A percentile compares a stretch with the other conserved stretches of the same genome.
These are phyloP conservation scores for Fusarium nematophilum DNA, from an alignment of 2,329 filamentous ascomycete species.

Conservation along the genomic window DNA sequence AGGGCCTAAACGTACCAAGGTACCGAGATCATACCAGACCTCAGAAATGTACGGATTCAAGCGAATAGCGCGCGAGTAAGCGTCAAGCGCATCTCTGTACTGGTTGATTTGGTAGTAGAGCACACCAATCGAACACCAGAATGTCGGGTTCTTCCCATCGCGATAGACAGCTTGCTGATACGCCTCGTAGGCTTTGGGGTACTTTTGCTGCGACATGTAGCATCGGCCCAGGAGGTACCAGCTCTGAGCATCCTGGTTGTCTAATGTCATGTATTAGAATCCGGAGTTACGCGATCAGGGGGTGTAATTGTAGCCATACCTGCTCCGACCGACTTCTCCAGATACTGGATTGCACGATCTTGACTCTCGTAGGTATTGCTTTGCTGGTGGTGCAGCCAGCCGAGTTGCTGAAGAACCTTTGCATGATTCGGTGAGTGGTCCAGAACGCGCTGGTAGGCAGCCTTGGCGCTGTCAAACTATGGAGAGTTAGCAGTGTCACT, in stretches of 20 bases:
- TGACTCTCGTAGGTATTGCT: conserved; percentile 92
- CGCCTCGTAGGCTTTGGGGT: conserved; percentile 97
- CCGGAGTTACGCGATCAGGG: neutral
- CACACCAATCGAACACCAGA: conserved; percentile 99
- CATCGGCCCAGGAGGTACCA: conserved; percentile 98
- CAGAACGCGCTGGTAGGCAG: conserved; percentile 90
- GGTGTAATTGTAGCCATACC: conserved; percentile 65
- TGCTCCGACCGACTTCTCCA: conserved; percentile 95
- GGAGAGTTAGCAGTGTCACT: conserved; percentile 49
- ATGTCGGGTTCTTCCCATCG: conserved; percentile 96
- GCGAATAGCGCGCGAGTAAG: conserved; percentile 95
- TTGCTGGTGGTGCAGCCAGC: conserved; percentile 97
- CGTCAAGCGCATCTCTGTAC: conserved; percentile 96
- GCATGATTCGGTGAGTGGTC: conserved; percentile 96
- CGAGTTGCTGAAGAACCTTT: conserved; percentile 97
- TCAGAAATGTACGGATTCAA: conserved; percentile 98
- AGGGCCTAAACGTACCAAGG: conserved; percentile 73
- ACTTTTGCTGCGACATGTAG: conserved; percentile 99
- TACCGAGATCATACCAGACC: conserved; percentile 98
- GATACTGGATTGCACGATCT: conserved; percentile 94
- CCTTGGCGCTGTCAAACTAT: conserved; percentile 94
- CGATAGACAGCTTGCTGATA: conserved; percentile 99
- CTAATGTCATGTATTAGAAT: conserved; percentile 57
- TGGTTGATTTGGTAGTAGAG: conserved; percentile 99
- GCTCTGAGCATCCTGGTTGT: conserved; percentile 95